Percentiles rank a stretch among this genome's conserved stretches.
These are phyloP conservation scores for Proliferodiscus dingleyae DNA, from an alignment of 2,329 filamentous ascomycete species.

Conservation along the genomic window DNA sequence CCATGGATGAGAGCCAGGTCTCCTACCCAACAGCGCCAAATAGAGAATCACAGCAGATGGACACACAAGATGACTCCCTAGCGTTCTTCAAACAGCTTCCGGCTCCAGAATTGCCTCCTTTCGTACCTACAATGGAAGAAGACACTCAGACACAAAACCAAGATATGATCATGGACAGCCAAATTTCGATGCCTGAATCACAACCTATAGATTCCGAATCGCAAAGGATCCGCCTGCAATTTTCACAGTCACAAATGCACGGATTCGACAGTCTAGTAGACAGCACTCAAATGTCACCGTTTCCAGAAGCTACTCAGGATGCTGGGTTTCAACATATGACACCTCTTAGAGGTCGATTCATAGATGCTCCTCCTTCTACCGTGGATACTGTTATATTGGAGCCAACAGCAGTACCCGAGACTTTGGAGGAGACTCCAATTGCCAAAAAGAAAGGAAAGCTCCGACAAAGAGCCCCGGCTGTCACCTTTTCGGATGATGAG, in stretches of 20 bases:
- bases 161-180: conserved; percentile 45
- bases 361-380: conserved; percentile 61
- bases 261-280: conserved; percentile 53
- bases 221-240: conserved; percentile 47
- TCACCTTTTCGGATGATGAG: conserved; percentile 38
- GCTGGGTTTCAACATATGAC: conserved; percentile 69
- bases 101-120: conserved; percentile 39
- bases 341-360: conserved; percentile 63
- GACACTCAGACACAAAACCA: conserved; percentile 34
- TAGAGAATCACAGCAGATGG: conserved; percentile 22
- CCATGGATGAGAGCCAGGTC: conserved; percentile 62
- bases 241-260: conserved; percentile 56
- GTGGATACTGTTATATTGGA: conserved; percentile 60
- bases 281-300: conserved; percentile 62
- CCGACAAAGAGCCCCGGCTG: conserved; percentile 40
- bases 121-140: conserved; percentile 43
- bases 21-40: conserved; percentile 7
- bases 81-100: conserved; percentile 46
- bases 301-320: conserved; percentile 77
- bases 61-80: conserved; percentile 38
- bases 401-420: conserved; percentile 31
- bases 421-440: conserved; percentile 59
- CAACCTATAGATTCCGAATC: conserved; percentile 34
- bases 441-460: conserved; percentile 56
- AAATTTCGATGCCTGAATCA: conserved; percentile 36